phyloP scores from a whole-genome alignment of 23 red algal species.

The Agarophyton chilense region DNA sequence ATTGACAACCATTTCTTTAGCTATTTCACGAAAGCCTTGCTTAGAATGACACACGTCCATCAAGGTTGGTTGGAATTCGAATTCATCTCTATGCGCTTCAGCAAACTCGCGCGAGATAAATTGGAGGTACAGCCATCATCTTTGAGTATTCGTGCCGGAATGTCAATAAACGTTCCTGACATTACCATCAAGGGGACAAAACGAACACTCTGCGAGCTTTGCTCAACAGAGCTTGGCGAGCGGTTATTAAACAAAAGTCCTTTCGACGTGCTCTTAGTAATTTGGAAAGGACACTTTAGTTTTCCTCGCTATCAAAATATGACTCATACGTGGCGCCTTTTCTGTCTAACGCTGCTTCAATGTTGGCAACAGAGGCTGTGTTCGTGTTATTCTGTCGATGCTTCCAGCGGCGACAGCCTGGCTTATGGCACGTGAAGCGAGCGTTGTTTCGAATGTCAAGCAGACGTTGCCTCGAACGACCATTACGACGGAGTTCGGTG shows the following conservation, averaged over 20 bases:
- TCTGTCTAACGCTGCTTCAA: too few relatives aligned
- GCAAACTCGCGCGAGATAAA: neutral
- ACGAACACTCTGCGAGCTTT: neutral
- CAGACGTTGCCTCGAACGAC: too few relatives aligned
- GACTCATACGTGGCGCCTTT: too few relatives aligned
- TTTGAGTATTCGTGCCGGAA: slow-evolving; percentile 1
- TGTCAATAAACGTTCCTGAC: neutral
- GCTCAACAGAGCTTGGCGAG: neutral
- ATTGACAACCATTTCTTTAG: neutral
- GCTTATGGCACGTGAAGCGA: too few relatives aligned
- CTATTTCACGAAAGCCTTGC: neutral
- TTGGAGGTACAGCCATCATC: slow-evolving; percentile 26
- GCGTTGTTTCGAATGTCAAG: too few relatives aligned
- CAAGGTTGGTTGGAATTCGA: neutral
- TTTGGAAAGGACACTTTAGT: slow-evolving; percentile 5
- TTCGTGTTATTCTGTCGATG: too few relatives aligned
- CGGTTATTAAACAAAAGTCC: neutral
- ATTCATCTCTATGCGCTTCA: neutral
- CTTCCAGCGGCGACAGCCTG: too few relatives aligned
- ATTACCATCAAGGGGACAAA: neutral
- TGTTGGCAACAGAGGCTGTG: too few relatives aligned
- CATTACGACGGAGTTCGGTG: too few relatives aligned
- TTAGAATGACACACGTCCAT: slow-evolving; percentile 12
- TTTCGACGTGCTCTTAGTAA: neutral
- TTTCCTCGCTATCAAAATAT: neutral